Conservation (phyloP, 805 yeast genomes). For the Priceomyces castillae region DNA sequence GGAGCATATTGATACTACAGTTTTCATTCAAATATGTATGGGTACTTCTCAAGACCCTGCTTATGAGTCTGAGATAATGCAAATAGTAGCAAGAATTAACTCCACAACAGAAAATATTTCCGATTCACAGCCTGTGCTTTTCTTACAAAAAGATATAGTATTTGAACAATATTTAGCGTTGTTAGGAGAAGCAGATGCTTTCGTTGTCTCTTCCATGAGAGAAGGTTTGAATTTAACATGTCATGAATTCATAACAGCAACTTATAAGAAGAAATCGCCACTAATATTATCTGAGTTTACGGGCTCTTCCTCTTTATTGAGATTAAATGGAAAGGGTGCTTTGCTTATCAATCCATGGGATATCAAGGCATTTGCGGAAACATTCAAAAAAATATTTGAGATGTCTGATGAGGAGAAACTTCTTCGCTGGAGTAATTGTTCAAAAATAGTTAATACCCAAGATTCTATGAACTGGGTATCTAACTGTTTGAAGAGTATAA, state of each 20-base stretch:
- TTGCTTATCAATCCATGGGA: constrained; percentile 91
- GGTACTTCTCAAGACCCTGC: constrained; percentile 56
- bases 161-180: constrained; percentile 88
- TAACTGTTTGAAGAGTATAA: constrained; percentile 52
- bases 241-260: constrained; percentile 85
- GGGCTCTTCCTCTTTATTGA: constrained; percentile 82
- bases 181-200: constrained; percentile 79
- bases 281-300: constrained; percentile 88
- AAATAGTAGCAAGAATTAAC: constrained; percentile 83
- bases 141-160: constrained; percentile 83
- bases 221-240: constrained; percentile 97
- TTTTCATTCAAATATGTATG: constrained; percentile 78
- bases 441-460: constrained; percentile 56
- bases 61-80: constrained; percentile 69
- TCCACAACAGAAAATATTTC: constrained; percentile 71
- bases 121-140: constrained; percentile 74
- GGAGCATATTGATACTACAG: constrained; percentile 61
- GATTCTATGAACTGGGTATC: constrained; percentile 77
- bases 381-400: constrained; percentile 61
- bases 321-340: constrained; percentile 55
- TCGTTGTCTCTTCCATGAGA: constrained; percentile 86
- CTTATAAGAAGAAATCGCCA: constrained; percentile 71
- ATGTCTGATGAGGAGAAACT: constrained; percentile 60
- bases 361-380: constrained; percentile 58
- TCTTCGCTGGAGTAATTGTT: constrained; percentile 60